Evolutionary conservation across 352 stramenopile species (phyloP), one percentile per base, ranked within the genome.

Genomic region (Pythium coloratum): DNA sequence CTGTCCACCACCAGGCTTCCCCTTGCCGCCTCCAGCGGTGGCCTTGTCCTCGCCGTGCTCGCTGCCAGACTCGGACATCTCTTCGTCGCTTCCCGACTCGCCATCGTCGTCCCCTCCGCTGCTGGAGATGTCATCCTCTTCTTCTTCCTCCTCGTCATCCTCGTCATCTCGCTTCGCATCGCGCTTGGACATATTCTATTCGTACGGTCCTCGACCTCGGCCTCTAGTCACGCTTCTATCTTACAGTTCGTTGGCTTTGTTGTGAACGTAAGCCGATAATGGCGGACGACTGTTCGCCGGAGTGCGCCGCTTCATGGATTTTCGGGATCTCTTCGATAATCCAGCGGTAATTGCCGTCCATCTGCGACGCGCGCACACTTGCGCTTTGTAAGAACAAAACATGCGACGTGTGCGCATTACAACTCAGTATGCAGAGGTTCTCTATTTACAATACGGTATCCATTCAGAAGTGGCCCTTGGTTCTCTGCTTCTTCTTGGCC

Each of bases 61-160:
- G 26, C 79, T 78, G 2, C 73, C 83, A 0, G 86, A 94, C 69
- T 89, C 82, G 59, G 84, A 91, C 50, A 91, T 72, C 38, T 94
- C 84, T 54, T 92, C 79, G 33, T 94, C 66, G 38, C 80, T 89
- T 9, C 65, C 78, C 0, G 78, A 90, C 46, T 81, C 77, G 57
- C 80, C 82, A 32, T 90, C 81, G 26, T 90, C 80, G 26, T 86
- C 78, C 13, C 77, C 77, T 33, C 51, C 60, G 20, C 58, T 76
- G 49, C 61, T 67, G 30, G 67, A 73, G 46, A 70, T 51, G 14
- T 76, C 64, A 1, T 78, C 73, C 1, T 89, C 81, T 0, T 85
- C 77, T 26, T 80, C 74, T 30, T 79, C 75, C 1, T 73, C 73
- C 20, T 68, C 62, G 7, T 71, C 66, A 2, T 72, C 70, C 5